A percentile compares a stretch with the other conserved stretches of the same genome.
phyloP scores from a whole-genome alignment of 352 stramenopile genomes.

The Phytophthora sansomeana region DNA sequence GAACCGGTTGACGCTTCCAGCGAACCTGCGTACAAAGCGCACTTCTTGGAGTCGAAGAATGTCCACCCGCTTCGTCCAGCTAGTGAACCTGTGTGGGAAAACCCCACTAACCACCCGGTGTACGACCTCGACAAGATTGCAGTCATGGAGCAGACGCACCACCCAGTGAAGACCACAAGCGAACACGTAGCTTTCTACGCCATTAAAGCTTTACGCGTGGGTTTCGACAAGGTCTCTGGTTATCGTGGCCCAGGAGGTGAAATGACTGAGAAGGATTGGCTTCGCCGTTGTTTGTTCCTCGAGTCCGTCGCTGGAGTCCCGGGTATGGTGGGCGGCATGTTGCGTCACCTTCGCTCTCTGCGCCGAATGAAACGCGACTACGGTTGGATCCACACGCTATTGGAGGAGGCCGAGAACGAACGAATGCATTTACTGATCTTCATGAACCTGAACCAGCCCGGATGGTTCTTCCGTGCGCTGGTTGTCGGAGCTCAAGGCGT shows the following conservation, averaged over 20 bases:
- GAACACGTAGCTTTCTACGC: constrained; percentile 41
- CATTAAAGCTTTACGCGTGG: constrained; percentile 47
- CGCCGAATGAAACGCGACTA: constrained; percentile 89
- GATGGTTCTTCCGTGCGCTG: constrained; percentile 71
- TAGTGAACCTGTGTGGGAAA: constrained; percentile 36
- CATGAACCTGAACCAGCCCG: constrained; percentile 88
- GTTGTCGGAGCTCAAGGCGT: constrained; percentile 89
- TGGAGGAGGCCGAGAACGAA: constrained; percentile 95
- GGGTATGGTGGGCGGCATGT: constrained; percentile 79
- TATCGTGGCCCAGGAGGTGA: constrained; percentile 65
- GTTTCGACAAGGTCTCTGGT: constrained; percentile 60
- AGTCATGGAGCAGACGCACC: constrained; percentile 41
- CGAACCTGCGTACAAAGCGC: constrained; percentile 33
- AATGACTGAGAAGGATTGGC: constrained; percentile 74
- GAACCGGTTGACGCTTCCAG: constrained; percentile 25
- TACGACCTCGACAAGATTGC: constrained; percentile 47
- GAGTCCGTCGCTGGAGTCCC: constrained; percentile 82
- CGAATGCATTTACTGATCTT: constrained; percentile 94
- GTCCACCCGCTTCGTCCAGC: constrained; percentile 22
- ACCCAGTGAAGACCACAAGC: constrained; percentile 30
- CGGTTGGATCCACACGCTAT: constrained; percentile 91
- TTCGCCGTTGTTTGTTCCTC: constrained; percentile 76
- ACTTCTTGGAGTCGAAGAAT: constrained; percentile 38
- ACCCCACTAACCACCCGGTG: constrained; percentile 44
- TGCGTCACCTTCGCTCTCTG: constrained; percentile 86